Evolutionary conservation across 352 stramenopile genomes (phyloP).

Genomic region (Globisporangium irregulare): DNA sequence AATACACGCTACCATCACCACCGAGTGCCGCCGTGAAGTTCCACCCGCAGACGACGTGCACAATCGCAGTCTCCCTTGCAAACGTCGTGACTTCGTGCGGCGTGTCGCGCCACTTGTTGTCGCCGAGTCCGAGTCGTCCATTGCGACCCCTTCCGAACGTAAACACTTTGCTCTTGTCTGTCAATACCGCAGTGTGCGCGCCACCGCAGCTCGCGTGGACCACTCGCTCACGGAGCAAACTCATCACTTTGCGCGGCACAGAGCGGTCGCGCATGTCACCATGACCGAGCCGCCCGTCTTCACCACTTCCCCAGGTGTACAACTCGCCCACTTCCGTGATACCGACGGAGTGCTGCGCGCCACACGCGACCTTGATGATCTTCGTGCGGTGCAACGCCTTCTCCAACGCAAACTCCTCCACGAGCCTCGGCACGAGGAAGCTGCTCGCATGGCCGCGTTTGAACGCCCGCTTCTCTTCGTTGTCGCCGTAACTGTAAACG

Average conservation of each 20-base stretch:
- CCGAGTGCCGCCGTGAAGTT: slow-evolving; percentile 75
- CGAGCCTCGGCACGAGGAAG: slow-evolving; percentile 55
- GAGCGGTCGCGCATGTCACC: slow-evolving; percentile 77
- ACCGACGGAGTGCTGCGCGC: slow-evolving; percentile 69
- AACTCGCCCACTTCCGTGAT: slow-evolving; percentile 71
- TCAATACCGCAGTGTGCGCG: slow-evolving; percentile 75
- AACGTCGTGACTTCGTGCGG: slow-evolving; percentile 56
- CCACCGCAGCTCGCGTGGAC: slow-evolving; percentile 73
- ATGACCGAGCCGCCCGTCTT: slow-evolving; percentile 76
- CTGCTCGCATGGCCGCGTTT: slow-evolving; percentile 19
- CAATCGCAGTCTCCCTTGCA: slow-evolving; percentile 31
- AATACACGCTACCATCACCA: slow-evolving; percentile 54
- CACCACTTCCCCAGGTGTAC: slow-evolving; percentile 81
- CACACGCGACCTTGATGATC: slow-evolving; percentile 63
- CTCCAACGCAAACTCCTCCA: slow-evolving; percentile 77
- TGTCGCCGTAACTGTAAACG: slow-evolving; percentile 76
- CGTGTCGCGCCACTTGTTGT: slow-evolving; percentile 75
- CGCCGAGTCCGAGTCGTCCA: slow-evolving; percentile 63
- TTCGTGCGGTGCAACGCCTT: slow-evolving; percentile 70
- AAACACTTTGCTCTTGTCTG: slow-evolving; percentile 53
- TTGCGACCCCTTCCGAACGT: slow-evolving; percentile 75
- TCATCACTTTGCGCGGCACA: slow-evolving; percentile 81
- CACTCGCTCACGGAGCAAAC: slow-evolving; percentile 58
- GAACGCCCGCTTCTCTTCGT: slow-evolving; percentile 49
- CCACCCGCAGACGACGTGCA: slow-evolving; percentile 70